Evolutionary conservation across 2,329 filamentous ascomycete genomes (phyloP), one percentile per base, ranked within the genome.

Genomic region (Penicillium digitatum): DNA sequence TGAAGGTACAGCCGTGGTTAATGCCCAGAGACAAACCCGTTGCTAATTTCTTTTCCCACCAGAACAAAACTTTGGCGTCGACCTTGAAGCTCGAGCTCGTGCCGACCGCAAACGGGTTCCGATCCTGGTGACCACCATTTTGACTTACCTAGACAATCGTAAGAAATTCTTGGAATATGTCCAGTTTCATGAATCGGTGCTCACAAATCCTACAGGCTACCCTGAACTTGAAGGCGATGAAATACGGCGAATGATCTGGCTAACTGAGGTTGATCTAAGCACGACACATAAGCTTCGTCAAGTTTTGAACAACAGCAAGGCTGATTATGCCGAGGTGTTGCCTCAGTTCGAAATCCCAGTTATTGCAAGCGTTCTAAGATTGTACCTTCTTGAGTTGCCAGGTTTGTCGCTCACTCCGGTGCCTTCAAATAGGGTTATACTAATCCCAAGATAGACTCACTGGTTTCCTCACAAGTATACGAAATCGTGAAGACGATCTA

Each of bases 401-500:
- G 89, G 90, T 95, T 80, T 69, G 87, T 76, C 20, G n/a, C 42
- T 40, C 11, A n/a, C 58, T 75, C 60, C 39, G 12, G 14, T 49
- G 38, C 16, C 22, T 38, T 34, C 11, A 45, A 22, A 18, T 42
- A 20, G 39, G 34, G 7, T 14, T 48, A 62, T 47, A 59, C 49
- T 62, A 40, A 58, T 27, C 31, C 18, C 7, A 14, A n/a, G 18
- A 4, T 63, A 94, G 94, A 99, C 75, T 97, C 94, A n/a, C 82
- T 99, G 59, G 93, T 99, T 58, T 97, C 94, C 54, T 95, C 91
- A 38, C 93, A 97, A 72, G 91, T 99, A 55, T 99, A 99, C 73
- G 95, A 99, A 77, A 97, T 99, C 69, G 87, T 99, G 71, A 92
- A 96, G 76, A 97, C 91, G 2, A 95, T 99, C 62, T 99, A 99